phyloP scores from a whole-genome alignment of 225 moss, liverwort and hornwort species.

The Asterella californica region DNA sequence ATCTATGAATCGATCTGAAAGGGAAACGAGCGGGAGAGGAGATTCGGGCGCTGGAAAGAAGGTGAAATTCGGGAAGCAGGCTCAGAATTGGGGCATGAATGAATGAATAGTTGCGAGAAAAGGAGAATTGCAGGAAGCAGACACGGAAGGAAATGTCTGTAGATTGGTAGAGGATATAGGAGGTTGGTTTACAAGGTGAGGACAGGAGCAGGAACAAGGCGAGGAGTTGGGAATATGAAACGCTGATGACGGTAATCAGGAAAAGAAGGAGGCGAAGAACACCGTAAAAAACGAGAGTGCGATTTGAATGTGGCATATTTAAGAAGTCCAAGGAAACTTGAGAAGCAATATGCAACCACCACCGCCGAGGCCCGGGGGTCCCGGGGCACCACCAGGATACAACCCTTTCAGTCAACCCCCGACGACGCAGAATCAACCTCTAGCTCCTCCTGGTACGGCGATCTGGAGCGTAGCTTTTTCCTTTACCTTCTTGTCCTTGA shows the following conservation, averaged over 20 bases:
- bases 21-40: neutral
- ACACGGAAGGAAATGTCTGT: neutral
- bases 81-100: slow-evolving; percentile 1
- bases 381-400: slow-evolving; percentile 19
- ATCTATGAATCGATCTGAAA: slow-evolving; percentile 14
- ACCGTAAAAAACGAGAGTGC: neutral
- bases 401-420: slow-evolving; percentile 14
- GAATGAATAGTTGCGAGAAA: slow-evolving; percentile 6
- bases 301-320: slow-evolving; percentile 24
- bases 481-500: neutral
- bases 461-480: neutral
- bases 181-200: neutral
- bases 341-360: slow-evolving; percentile 22
- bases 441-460: slow-evolving; percentile 20
- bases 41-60: neutral
- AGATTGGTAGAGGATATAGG: neutral
- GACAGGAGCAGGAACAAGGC: neutral
- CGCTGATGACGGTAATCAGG: slow-evolving; percentile 16
- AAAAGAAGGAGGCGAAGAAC: slow-evolving; percentile 18
- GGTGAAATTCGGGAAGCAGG: neutral
- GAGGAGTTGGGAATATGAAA: neutral
- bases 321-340: neutral
- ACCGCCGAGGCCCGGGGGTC: slow-evolving; percentile 23
- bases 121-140: neutral
- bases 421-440: slow-evolving; percentile 5